A percentile compares a stretch with the other conserved stretches of the same genome.
These are phyloP conservation scores for Nothopassalora personata DNA, from an alignment of 2,329 filamentous ascomycete genomes.

Conservation along the genomic window DNA sequence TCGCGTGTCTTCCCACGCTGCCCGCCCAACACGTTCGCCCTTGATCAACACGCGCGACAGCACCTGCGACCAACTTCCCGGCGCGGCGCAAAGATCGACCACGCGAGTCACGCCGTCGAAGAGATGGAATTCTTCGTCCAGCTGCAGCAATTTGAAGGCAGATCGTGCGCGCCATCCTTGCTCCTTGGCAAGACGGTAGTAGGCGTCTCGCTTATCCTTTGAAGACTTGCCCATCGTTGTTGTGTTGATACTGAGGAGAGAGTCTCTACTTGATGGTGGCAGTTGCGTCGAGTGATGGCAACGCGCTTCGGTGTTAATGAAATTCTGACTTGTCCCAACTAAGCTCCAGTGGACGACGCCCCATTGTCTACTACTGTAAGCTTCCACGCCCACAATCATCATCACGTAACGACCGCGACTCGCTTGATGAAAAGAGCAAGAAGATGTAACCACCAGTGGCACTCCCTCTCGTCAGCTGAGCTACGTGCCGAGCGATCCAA, in stretches of 20 bases:
- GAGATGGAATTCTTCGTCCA: constrained; percentile 93
- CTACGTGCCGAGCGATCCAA: neutral
- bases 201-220: constrained; percentile 97
- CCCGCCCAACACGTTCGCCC: constrained; percentile 80
- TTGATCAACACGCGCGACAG: constrained; percentile 89
- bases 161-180: constrained; percentile 96
- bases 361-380: neutral
- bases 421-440: neutral
- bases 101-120: constrained; percentile 87
- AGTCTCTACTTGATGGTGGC: too few relatives aligned
- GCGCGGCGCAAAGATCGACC: constrained; percentile 91
- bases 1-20: constrained; percentile 82
- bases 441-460: constrained; percentile 1
- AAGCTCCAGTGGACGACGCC: neutral
- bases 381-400: neutral
- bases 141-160: constrained; percentile 93
- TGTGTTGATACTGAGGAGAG: neutral
- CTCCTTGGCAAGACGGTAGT: constrained; percentile 96
- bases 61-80: constrained; percentile 96
- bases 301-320: neutral
- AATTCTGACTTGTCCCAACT: neutral
- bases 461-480: neutral
- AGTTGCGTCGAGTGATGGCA: too few relatives aligned
- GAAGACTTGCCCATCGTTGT: constrained; percentile 64
- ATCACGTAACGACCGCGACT: neutral